Evolutionary conservation across 2,329 filamentous ascomycete species (phyloP).

Genomic region (Apiospora sp.): DNA sequence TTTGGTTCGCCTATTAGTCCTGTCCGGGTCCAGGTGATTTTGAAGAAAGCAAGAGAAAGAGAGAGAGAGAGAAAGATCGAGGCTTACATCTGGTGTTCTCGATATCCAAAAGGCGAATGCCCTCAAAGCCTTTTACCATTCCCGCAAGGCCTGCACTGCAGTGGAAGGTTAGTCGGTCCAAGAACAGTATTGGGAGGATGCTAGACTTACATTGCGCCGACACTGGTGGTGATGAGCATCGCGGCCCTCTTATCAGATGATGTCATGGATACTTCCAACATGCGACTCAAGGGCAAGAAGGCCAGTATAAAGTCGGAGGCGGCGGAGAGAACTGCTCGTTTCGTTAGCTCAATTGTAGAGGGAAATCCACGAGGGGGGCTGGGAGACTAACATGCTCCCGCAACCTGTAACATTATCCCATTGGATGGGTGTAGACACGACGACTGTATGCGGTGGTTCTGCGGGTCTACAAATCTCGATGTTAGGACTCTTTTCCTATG

Average conservation of each 20-base stretch:
- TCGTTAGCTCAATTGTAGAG: background rate
- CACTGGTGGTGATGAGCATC: conserved; percentile 43
- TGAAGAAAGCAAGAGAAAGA: background rate
- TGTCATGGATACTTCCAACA: conserved; percentile 46
- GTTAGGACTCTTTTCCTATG: background rate
- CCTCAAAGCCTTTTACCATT: conserved; percentile 3
- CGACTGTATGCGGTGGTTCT: background rate
- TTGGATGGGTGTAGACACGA: background rate
- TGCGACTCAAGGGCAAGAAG: conserved; percentile 47
- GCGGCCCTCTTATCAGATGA: conserved; percentile 47
- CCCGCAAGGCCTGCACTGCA: conserved; percentile 16
- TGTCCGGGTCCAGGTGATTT: background rate
- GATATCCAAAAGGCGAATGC: background rate
- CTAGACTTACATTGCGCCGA: conserved; percentile 41
- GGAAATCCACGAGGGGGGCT: too few relatives aligned
- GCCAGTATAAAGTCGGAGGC: conserved; percentile 47
- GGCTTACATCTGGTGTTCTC: background rate
- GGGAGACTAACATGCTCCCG: conserved; percentile 10
- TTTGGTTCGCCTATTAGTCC: background rate
- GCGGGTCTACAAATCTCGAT: background rate
- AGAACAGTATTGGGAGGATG: background rate
- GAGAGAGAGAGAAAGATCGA: background rate
- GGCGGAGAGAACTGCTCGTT: conserved; percentile 30
- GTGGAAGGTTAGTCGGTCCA: background rate
- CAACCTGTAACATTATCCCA: background rate